Conservation (phyloP, 495 filamentous ascomycete genomes). For the Melanomma pulvis-pyrius region DNA sequence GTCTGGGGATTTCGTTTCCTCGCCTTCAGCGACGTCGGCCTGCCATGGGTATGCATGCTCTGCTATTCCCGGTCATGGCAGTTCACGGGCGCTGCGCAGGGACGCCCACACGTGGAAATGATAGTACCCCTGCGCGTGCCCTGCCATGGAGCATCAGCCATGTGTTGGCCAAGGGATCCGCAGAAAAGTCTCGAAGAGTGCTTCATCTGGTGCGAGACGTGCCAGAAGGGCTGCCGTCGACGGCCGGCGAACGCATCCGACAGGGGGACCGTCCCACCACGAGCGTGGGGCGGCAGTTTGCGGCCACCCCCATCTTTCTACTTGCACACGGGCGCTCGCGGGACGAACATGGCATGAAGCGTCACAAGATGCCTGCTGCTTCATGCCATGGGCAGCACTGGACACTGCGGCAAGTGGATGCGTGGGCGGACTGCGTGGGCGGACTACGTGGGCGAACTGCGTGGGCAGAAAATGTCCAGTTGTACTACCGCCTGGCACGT, state of each 20-base stretch:
- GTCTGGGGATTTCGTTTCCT: not conserved
- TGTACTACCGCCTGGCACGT: no score
- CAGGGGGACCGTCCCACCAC: not conserved
- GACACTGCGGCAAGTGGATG: not conserved
- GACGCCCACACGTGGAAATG: not conserved
- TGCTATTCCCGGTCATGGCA: not conserved
- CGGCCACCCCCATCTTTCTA: not conserved
- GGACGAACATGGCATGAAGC: not conserved
- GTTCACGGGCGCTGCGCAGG: not conserved
- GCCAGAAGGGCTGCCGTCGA: not conserved
- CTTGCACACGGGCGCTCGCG: not conserved
- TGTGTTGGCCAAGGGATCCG: conserved; percentile 23
- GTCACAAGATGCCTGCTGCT: not conserved
- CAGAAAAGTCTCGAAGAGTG: conserved; percentile 25
- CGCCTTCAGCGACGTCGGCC: not conserved
- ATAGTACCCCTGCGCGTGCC: not conserved
- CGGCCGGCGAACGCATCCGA: not conserved
- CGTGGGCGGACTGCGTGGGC: not conserved
- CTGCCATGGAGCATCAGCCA: conserved; percentile 8
- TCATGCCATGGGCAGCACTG: not conserved
- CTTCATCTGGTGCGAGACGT: not conserved
- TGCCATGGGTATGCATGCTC: not conserved
- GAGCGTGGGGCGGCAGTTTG: not conserved
- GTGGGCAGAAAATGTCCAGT: not conserved
- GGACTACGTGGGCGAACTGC: not conserved